A percentile compares a stretch with the other conserved stretches of the same genome.
phyloP scores from a whole-genome alignment of 1,284 basidiomycete genomes.

The Malassezia sp. region DNA sequence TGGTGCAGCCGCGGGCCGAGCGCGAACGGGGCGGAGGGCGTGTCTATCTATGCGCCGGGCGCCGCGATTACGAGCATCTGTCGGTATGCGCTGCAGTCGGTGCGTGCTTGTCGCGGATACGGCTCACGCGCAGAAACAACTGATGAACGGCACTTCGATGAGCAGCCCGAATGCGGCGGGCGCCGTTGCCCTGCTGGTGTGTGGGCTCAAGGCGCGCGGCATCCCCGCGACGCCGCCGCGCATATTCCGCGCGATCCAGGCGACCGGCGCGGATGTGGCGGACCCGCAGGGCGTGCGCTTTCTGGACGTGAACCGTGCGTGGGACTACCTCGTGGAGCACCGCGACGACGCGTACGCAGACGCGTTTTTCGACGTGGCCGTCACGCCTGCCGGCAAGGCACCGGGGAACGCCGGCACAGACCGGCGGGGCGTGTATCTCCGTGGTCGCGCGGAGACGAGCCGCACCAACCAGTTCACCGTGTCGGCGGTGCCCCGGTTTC shows the following conservation, averaged over 20 bases:
- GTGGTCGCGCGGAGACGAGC: constrained; percentile 36
- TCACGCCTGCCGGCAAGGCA: constrained; percentile 41
- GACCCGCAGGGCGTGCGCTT: constrained; percentile 45
- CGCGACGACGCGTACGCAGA: constrained; percentile 39
- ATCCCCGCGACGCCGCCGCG: constrained; percentile 43
- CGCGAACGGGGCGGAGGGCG: constrained; percentile 40
- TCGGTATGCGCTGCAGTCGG: constrained; percentile 43
- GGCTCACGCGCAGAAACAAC: too few species aligned
- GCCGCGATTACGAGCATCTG: constrained; percentile 47
- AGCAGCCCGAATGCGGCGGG: constrained; percentile 45
- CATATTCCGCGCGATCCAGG: constrained; percentile 42
- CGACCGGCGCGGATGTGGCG: constrained; percentile 43
- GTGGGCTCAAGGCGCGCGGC: constrained; percentile 41
- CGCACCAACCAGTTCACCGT: constrained; percentile 35
- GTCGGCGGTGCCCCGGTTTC: constrained; percentile 40
- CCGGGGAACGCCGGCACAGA: constrained; percentile 21
- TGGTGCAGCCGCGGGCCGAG: constrained; percentile 47
- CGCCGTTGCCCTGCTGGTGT: constrained; percentile 40
- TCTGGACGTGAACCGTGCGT: constrained; percentile 45
- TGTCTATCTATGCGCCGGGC: constrained; percentile 46
- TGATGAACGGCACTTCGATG: constrained; percentile 48
- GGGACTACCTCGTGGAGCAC: constrained; percentile 41
- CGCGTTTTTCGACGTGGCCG: constrained; percentile 38
- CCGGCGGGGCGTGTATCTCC: constrained; percentile 46
- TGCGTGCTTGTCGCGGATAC: too few species aligned